Evolutionary conservation across 2,329 filamentous ascomycete genomes (phyloP).

Genomic region (Colletotrichum sp.): DNA sequence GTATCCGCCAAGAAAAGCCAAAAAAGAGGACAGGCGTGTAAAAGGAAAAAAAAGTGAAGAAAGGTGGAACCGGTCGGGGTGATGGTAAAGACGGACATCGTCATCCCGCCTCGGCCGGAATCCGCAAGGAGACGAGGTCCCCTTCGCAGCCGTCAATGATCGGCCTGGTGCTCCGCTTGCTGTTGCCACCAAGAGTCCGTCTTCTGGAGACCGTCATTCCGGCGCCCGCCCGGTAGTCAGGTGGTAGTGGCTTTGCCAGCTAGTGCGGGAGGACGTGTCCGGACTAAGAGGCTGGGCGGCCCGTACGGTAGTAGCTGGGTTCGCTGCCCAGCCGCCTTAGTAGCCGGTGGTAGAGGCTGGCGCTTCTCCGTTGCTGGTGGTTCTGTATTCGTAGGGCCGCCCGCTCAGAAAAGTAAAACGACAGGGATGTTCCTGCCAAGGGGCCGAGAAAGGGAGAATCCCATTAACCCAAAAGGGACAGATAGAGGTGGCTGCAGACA

Average conservation of each 20-base stretch:
- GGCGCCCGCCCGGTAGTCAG: conserved; percentile 7
- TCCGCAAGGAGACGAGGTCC: background rate
- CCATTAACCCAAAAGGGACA: background rate
- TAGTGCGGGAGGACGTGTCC: conserved; percentile 2
- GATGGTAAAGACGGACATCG: background rate
- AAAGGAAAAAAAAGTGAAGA: background rate
- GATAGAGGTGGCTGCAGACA: background rate
- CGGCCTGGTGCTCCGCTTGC: background rate
- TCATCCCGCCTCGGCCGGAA: background rate
- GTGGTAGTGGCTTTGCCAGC: conserved; percentile 9
- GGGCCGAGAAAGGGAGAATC: background rate
- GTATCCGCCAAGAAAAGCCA: background rate
- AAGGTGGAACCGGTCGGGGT: background rate
- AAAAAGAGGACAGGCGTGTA: background rate
- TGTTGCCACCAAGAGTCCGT: background rate
- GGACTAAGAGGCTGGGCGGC: background rate
- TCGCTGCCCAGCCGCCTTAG: background rate
- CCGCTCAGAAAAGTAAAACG: background rate
- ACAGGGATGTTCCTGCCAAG: conserved; percentile 2
- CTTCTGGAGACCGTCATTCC: background rate
- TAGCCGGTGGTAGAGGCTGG: background rate
- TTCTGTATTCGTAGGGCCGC: background rate
- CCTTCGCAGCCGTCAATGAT: background rate
- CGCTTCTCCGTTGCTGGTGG: background rate
- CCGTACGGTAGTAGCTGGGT: background rate